phyloP scores from a whole-genome alignment of 202 grass and related monocot species.

The Schoenoplectus tabernaemontani region DNA sequence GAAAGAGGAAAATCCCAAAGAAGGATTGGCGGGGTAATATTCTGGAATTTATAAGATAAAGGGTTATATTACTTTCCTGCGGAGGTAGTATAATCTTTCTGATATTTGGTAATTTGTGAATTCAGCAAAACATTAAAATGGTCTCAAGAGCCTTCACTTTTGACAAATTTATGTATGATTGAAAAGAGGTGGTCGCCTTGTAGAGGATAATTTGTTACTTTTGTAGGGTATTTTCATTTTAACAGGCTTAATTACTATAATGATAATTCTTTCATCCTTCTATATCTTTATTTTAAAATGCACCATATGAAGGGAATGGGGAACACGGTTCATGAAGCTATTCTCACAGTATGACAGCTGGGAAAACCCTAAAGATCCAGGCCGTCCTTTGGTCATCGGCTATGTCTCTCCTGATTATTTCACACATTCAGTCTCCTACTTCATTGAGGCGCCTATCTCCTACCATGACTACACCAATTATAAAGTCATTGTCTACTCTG shows the following conservation, averaged over 20 bases:
- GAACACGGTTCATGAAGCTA: constrained; percentile 73
- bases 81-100: too few species aligned
- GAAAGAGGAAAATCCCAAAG: background rate
- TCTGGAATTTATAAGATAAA: too few species aligned
- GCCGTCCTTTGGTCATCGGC: constrained; percentile 71
- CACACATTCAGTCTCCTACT: constrained; percentile 97
- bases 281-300: constrained; percentile 12
- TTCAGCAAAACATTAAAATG: too few species aligned
- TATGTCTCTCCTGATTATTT: constrained; percentile 98
- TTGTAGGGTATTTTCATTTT: constrained; percentile 7
- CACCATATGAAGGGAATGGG: constrained; percentile 74
- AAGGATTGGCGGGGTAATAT: background rate
- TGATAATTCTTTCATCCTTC: constrained; percentile 24
- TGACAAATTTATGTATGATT: too few species aligned
- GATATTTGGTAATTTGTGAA: too few species aligned
- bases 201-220: background rate
- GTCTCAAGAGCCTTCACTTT: too few species aligned
- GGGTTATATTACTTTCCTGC: too few species aligned
- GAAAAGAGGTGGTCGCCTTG: too few species aligned
- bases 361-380: constrained; percentile 81
- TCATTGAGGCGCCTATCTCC: constrained; percentile 88
- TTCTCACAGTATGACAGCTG: constrained; percentile 73
- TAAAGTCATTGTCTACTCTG: constrained; percentile 91
- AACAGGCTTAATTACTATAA: background rate
- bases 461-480: constrained; percentile 72